Base-by-base conservation (phyloP, 805 yeast genomes). In the Candida gorgasii region DNA sequence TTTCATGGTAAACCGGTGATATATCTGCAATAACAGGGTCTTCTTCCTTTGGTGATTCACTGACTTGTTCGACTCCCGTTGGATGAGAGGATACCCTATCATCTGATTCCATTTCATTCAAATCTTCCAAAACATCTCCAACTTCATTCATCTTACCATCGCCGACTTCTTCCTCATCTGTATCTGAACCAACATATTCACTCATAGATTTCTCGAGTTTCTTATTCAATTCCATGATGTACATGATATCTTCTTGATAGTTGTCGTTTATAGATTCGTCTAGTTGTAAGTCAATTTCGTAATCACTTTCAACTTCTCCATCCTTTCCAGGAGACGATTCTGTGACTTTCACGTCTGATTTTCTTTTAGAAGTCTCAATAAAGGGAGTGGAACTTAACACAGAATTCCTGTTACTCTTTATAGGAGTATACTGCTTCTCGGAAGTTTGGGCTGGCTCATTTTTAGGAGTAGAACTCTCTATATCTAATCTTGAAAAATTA, bases 191-290 rank as follows among this genome's bases (percentile, higher is more conserved):
- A 14, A 18, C 15, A 32, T 24, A 26, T 18, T 38, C 49, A 15
- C 23, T 27, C 44, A 48, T 28, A 3, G 48, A 45, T 37, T 26
- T 32, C 27, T 47, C 49, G 8, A 43, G 20, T 17, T 38, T 19
- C 17, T 27, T 33, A 29, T 49, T 48, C 26, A 48, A 24, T 5
- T 26, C 43, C 30, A 32, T 39, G 14, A 48, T 45, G 24, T 38
- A 33, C 8, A 20, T 23, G 5, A 48, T 41, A 13, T 48, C 49
- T 3, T 38, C 27, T 4, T 40, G 32, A 32, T 38, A 47, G n/a
- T 33, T 29, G 13, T 31, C 33, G 17, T 30, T 22, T 2, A 8
- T 31, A 3, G 39, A 41, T 16, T 23, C 31, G 36, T 36, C 32
- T 11, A 22, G 11, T 13, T 34, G 28, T 4, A 28, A 4, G 19